Percentiles rank a stretch among this genome's conserved stretches.
Evolutionary conservation across 345 rosid species (phyloP).

Genomic region (Gossypium thurberi): DNA sequence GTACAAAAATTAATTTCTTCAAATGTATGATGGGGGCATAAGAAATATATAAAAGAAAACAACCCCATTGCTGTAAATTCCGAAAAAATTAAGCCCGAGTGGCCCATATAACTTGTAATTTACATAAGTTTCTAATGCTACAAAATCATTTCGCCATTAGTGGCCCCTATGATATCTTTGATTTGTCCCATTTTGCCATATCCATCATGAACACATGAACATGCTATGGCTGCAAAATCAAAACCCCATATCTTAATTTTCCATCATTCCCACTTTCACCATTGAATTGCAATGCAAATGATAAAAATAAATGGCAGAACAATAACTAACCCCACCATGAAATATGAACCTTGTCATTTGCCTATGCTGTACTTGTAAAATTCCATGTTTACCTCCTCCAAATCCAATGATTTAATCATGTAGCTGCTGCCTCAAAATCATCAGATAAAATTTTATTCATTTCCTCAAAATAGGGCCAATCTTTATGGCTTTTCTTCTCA

Average conservation of each 20-base stretch:
- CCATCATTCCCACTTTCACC: constrained; percentile 1
- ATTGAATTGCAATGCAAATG: neutral
- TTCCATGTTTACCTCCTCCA: neutral
- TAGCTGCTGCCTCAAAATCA: constrained; percentile 23
- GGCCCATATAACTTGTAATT: neutral
- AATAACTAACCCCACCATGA: neutral
- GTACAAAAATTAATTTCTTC: neutral
- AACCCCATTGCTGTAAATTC: neutral
- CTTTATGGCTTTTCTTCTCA: constrained; percentile 29
- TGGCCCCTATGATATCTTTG: neutral
- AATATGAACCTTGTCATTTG: neutral
- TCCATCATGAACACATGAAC: neutral
- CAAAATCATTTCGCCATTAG: constrained; percentile 12
- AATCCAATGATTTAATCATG: neutral
- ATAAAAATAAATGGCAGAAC: neutral
- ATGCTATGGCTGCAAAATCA: neutral
- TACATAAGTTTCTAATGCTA: constrained; percentile 6
- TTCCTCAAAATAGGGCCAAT: constrained; percentile 78
- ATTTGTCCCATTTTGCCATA: neutral
- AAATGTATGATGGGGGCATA: neutral
- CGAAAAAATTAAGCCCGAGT: neutral
- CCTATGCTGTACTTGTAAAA: neutral
- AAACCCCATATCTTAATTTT: neutral
- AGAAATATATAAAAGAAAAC: neutral
- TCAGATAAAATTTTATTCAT: constrained; percentile 55